phyloP scores from a whole-genome alignment of 129 eudicot genomes.

The Pseudognaphalium luteoalbum region DNA sequence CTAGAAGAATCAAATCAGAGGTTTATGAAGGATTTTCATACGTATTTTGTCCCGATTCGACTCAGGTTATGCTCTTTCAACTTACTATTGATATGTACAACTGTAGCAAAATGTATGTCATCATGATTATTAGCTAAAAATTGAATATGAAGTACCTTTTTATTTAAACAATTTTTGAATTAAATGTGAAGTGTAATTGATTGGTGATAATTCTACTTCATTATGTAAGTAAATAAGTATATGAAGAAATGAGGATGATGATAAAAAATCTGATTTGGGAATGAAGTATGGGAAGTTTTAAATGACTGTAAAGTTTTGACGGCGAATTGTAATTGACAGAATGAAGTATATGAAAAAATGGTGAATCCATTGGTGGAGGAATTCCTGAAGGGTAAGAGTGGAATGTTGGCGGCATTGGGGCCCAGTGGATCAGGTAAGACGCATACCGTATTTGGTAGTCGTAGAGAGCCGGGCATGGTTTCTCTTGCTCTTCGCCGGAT shows the following conservation, averaged over 20 bases:
- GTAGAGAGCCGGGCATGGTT: constrained; percentile 82
- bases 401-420: constrained; percentile 84
- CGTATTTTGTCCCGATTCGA: constrained; percentile 57
- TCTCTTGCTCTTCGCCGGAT: constrained; percentile 72
- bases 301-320: background rate
- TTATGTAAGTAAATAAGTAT: no score
- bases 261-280: background rate
- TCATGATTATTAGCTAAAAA: no score
- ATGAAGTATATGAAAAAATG: constrained; percentile 65
- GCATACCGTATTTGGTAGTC: constrained; percentile 69
- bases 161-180: background rate
- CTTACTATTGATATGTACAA: no score
- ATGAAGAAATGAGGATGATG: background rate
- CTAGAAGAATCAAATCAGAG: constrained; percentile 55
- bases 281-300: background rate
- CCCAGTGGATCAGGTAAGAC: constrained; percentile 98
- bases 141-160: no score
- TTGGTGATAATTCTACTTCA: background rate
- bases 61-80: constrained; percentile 53
- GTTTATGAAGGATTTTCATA: constrained; percentile 72
- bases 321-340: constrained; percentile 41
- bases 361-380: constrained; percentile 70
- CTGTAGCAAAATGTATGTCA: background rate
- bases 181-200: background rate
- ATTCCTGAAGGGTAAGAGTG: constrained; percentile 68